Base-by-base conservation (phyloP, 192 early-diverging fungal species). In the Coemansia sp. region DNA sequence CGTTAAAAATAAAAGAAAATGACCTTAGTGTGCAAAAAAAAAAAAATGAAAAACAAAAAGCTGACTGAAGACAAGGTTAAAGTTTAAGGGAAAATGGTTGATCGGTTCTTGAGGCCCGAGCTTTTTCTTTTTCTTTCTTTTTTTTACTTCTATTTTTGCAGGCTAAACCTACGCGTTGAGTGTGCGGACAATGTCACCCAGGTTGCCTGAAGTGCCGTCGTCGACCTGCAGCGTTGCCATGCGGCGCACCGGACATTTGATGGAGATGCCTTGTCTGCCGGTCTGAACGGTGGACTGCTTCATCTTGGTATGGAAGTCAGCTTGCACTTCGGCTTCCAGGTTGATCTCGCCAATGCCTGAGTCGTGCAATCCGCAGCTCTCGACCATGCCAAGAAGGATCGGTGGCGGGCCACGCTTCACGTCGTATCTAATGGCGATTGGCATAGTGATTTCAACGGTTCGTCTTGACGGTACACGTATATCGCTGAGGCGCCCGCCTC, bases 291-390 rank as follows among this genome's bases (percentile, higher is more conserved):
- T 54, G 23, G 71, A 55, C 65, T 74, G 71, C 65, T 71, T 74
- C 72, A 74, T 70, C 53, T 68, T 80, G 5, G 77, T 80, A 59
- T 64, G 77, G 66, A 73, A 70, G 59, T 80, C 77, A 22, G 77
- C 63, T 51, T 80, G 77, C 5, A 80, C 64, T 50, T 80, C 77
- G 3, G 64, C 77, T 30, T 80, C 77, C 6, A 80, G 72, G 42
- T 67, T 80, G 57, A 80, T 80, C 54, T 80, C 72, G 56, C 77
- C 77, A 57, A 74, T 54, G 10, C 77, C 77, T 6, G 77, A 31
- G 59, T 80, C 77, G 25, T 80, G 77, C 30, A 80, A 59, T 10
- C 77, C 77, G 31, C 77, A 80, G 72, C 77, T 80, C 61, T 80
- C 77, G 2, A 80, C 72, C 77, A 80, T 59, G 57, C 77, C 77